These are phyloP conservation scores for Fusarium hainanense DNA, from an alignment of 2,329 filamentous ascomycete genomes.

Conservation along the genomic window DNA sequence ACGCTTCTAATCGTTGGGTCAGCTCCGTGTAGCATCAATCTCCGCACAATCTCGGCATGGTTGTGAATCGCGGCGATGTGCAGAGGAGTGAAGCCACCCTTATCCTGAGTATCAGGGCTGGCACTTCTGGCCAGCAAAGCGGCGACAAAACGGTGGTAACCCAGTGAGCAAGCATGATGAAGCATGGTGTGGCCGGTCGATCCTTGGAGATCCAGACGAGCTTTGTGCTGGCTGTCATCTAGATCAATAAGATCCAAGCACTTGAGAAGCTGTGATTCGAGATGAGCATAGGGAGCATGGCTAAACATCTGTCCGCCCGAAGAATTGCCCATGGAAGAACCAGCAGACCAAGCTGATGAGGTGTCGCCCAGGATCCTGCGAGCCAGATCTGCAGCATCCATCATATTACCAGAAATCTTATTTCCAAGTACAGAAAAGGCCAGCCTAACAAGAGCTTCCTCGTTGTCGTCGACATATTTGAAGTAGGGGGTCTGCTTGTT, in stretches of 20 bases:
- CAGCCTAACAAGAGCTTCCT: slow-evolving; percentile 74
- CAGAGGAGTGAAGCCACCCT: slow-evolving; percentile 83
- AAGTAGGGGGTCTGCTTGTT: slow-evolving; percentile 65
- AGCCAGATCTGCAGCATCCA: slow-evolving; percentile 71
- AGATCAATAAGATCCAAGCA: slow-evolving; percentile 83
- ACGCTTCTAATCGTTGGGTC: slow-evolving; percentile 77
- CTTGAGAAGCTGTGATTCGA: slow-evolving; percentile 76
- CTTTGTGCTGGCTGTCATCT: slow-evolving; percentile 75
- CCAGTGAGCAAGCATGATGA: slow-evolving; percentile 80
- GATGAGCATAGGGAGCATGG: slow-evolving; percentile 59
- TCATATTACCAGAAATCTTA: slow-evolving; percentile 72
- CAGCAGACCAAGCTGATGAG: slow-evolving; percentile 60
- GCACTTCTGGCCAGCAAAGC: slow-evolving; percentile 82
- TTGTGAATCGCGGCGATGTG: slow-evolving; percentile 83
- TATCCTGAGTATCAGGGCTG: slow-evolving; percentile 78
- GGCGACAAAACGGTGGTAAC: slow-evolving; percentile 79
- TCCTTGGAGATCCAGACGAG: slow-evolving; percentile 72
- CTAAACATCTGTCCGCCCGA: slow-evolving; percentile 59
- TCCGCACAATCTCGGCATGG: slow-evolving; percentile 79
- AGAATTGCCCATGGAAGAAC: slow-evolving; percentile 54
- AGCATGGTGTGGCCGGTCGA: slow-evolving; percentile 82
- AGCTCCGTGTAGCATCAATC: slow-evolving; percentile 78
- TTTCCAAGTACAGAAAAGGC: slow-evolving; percentile 72
- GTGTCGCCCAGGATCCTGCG: slow-evolving; percentile 67
- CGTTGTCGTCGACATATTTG: slow-evolving; percentile 78